Conservation (phyloP, 371 early-diverging fungal genomes). For the Blastocladiella emersonii region DNA sequence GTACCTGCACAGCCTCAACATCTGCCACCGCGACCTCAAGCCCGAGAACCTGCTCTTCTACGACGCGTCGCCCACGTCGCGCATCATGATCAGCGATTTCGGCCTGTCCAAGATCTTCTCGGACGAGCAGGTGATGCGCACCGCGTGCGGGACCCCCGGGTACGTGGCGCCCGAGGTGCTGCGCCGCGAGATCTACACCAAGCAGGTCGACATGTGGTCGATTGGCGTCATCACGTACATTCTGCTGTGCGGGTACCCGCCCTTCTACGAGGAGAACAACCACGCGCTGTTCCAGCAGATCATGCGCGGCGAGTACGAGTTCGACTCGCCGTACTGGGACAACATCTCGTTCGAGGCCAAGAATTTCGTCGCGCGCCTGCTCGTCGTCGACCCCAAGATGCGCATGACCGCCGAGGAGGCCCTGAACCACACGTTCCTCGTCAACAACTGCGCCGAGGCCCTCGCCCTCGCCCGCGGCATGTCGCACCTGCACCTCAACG, state of each 20-base stretch:
- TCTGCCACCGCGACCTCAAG: constrained; percentile 58
- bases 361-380: constrained; percentile 6
- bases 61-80: constrained; percentile 26
- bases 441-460: constrained; percentile 1
- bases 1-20: constrained; percentile 41
- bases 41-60: constrained; percentile 71
- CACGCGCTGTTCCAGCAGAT: constrained; percentile 56
- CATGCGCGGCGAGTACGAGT: constrained; percentile 56
- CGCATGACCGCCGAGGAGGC: constrained; percentile 11
- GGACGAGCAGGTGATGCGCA: constrained; percentile 43
- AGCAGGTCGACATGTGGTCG: constrained; percentile 94
- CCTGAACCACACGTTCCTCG: constrained; percentile 8
- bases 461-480: neutral
- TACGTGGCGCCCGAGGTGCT: constrained; percentile 94
- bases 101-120: constrained; percentile 79
- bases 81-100: constrained; percentile 86
- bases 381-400: constrained; percentile 10
- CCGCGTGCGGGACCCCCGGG: constrained; percentile 93
- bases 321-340: constrained; percentile 74
- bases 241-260: constrained; percentile 88
- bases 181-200: constrained; percentile 54
- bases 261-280: constrained; percentile 63
- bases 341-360: constrained; percentile 51
- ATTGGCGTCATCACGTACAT: constrained; percentile 97
- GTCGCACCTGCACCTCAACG: neutral